phyloP scores from a whole-genome alignment of 163 green algal genomes.

The Coccomyxa subellipsoidea region DNA sequence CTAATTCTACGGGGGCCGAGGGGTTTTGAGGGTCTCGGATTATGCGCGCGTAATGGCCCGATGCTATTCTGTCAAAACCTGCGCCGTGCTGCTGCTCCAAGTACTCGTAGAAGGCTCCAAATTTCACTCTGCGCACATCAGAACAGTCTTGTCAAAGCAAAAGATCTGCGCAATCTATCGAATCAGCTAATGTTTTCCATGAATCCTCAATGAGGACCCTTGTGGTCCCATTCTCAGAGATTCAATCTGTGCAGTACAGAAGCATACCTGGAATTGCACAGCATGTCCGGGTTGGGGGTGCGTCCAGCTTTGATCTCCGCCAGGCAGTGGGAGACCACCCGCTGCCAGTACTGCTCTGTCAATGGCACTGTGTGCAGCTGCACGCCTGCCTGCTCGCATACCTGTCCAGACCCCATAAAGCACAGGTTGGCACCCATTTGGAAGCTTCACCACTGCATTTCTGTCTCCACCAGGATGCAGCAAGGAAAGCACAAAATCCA shows the following conservation, averaged over 20 bases:
- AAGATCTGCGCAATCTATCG: too few relatives aligned
- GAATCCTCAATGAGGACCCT: background rate
- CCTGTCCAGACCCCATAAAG: slow-evolving; percentile 12
- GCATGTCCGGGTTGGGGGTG: slow-evolving; percentile 98
- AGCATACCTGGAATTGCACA: slow-evolving; percentile 84
- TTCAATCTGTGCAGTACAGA: background rate
- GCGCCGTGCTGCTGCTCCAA: slow-evolving; percentile 51
- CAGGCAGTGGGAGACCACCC: slow-evolving; percentile 84
- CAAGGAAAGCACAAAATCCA: too few relatives aligned
- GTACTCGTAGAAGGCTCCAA: slow-evolving; percentile 89
- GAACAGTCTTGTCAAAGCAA: too few relatives aligned
- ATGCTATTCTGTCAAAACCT: slow-evolving; percentile 86
- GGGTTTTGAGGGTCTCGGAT: slow-evolving; percentile 9
- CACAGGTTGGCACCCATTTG: too few relatives aligned
- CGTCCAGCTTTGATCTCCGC: slow-evolving; percentile 74
- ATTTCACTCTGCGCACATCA: slow-evolving; percentile 91
- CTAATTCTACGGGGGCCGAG: slow-evolving; percentile 38
- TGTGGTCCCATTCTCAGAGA: background rate
- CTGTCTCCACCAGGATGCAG: too few relatives aligned
- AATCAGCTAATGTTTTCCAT: background rate
- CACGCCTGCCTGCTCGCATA: slow-evolving; percentile 63
- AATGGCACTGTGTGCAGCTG: slow-evolving; percentile 78
- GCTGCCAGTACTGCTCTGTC: slow-evolving; percentile 85
- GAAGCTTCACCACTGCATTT: background rate
- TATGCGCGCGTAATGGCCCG: slow-evolving; percentile 92